These are phyloP conservation scores for Colletotrichum abscissum DNA, from an alignment of 2,329 filamentous ascomycete genomes.

Conservation along the genomic window DNA sequence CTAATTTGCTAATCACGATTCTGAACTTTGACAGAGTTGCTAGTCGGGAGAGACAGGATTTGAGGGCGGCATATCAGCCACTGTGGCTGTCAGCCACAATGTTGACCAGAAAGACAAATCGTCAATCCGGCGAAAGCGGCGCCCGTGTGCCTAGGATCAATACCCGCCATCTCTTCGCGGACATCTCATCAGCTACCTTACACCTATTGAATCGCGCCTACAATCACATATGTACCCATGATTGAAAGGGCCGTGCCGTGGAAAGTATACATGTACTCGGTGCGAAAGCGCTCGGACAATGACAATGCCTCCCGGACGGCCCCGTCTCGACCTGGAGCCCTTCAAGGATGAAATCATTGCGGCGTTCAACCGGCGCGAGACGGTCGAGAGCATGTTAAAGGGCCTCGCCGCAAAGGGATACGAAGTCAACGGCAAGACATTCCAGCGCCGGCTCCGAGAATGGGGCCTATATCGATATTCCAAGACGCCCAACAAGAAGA, in stretches of 20 bases:
- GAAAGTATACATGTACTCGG: neutral
- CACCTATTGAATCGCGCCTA: neutral
- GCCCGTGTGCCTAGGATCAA: neutral
- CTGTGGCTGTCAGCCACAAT: neutral
- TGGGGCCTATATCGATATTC: constrained; percentile 20
- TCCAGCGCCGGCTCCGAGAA: constrained; percentile 20
- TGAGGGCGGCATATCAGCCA: neutral
- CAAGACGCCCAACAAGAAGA: constrained; percentile 5
- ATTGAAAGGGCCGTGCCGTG: neutral
- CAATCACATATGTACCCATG: neutral
- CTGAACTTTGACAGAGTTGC: no score
- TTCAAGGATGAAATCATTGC: constrained; percentile 24
- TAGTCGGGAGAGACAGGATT: no score
- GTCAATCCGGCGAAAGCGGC: neutral
- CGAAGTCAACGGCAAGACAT: constrained; percentile 18
- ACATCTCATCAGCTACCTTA: neutral
- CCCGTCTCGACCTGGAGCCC: constrained; percentile 23
- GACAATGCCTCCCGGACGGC: constrained; percentile 23
- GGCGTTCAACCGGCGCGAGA: constrained; percentile 24
- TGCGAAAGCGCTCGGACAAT: neutral
- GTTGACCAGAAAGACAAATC: neutral
- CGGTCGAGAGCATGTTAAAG: constrained; percentile 27
- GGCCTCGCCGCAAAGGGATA: constrained; percentile 17
- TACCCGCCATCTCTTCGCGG: neutral
- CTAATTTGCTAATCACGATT: no score